A percentile compares a stretch with the other conserved stretches of the same genome.
These are phyloP conservation scores for Pseudoscleropodium purum DNA, from an alignment of 225 moss, liverwort and hornwort genomes.

Conservation along the genomic window DNA sequence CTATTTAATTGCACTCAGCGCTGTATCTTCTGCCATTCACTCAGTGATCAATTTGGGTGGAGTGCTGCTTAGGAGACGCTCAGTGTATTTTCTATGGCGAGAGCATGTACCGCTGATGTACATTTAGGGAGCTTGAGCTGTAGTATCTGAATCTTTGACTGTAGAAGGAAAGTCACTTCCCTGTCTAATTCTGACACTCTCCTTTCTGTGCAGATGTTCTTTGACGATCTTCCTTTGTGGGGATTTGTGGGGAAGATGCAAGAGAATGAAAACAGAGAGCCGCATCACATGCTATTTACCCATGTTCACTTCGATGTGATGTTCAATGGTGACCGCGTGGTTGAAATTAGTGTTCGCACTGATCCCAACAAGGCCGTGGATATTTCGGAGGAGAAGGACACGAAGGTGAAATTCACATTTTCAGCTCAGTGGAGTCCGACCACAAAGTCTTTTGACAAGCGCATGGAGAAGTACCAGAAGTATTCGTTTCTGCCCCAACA, in stretches of 20 bases:
- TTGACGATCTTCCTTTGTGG: slow-evolving; percentile 95
- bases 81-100: neutral
- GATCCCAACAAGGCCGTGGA: slow-evolving; percentile 64
- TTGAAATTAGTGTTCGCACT: slow-evolving; percentile 64
- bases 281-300: slow-evolving; percentile 62
- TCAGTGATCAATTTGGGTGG: neutral
- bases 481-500: slow-evolving; percentile 74
- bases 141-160: neutral
- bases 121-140: neutral
- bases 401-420: slow-evolving; percentile 66
- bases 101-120: neutral
- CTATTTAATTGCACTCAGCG: neutral
- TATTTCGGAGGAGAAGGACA: slow-evolving; percentile 39
- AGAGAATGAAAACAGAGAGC: slow-evolving; percentile 24
- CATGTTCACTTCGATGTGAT: slow-evolving; percentile 70
- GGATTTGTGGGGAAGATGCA: slow-evolving; percentile 76
- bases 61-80: neutral
- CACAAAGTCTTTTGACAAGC: slow-evolving; percentile 46
- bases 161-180: neutral
- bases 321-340: slow-evolving; percentile 75
- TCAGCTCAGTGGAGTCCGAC: slow-evolving; percentile 74
- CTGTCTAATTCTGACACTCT: neutral
- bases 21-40: neutral
- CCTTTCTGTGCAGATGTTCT: slow-evolving; percentile 72
- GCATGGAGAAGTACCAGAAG: slow-evolving; percentile 88